phyloP scores from a whole-genome alignment of 768 basidiomycete genomes.

The Fomitopsis pulvina region DNA sequence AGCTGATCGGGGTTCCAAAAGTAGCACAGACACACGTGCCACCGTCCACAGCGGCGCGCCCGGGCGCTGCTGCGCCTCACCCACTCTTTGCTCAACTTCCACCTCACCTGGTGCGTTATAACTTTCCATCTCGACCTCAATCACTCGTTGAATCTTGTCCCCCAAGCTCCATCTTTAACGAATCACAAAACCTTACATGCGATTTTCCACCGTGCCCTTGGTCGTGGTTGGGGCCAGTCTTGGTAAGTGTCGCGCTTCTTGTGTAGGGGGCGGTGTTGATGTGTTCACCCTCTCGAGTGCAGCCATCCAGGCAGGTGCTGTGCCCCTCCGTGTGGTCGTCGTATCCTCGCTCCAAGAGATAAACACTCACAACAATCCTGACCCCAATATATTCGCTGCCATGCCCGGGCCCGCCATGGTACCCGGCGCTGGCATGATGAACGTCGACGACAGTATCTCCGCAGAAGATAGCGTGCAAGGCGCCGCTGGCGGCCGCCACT shows the following conservation, averaged over 20 bases:
- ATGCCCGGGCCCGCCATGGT: slow-evolving; percentile 3
- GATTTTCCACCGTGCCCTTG: not conserved
- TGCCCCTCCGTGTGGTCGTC: slow-evolving; percentile 32
- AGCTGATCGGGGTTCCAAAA: too few relatives aligned
- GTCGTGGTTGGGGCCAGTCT: slow-evolving; percentile 9
- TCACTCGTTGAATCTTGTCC: too few relatives aligned
- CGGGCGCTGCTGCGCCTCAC: too few relatives aligned
- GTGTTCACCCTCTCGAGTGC: not conserved
- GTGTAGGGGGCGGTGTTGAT: not conserved
- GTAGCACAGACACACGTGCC: too few relatives aligned
- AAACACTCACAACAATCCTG: not conserved
- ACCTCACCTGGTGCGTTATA: too few relatives aligned
- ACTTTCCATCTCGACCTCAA: too few relatives aligned
- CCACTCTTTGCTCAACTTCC: too few relatives aligned
- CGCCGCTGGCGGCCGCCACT: slow-evolving; percentile 15
- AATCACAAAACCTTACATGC: not conserved
- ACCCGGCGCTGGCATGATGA: slow-evolving; percentile 4
- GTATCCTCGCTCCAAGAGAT: slow-evolving; percentile 23
- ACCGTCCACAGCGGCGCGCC: too few relatives aligned
- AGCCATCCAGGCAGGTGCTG: slow-evolving; percentile 34
- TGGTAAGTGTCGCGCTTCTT: slow-evolving; percentile 7
- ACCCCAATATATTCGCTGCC: slow-evolving; percentile 4
- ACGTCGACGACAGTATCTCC: slow-evolving; percentile 2
- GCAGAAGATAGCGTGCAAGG: not conserved
- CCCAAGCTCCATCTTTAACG: not conserved